Evolutionary conservation across 495 filamentous ascomycete species (phyloP).

Genomic region (Podospora anserina): DNA sequence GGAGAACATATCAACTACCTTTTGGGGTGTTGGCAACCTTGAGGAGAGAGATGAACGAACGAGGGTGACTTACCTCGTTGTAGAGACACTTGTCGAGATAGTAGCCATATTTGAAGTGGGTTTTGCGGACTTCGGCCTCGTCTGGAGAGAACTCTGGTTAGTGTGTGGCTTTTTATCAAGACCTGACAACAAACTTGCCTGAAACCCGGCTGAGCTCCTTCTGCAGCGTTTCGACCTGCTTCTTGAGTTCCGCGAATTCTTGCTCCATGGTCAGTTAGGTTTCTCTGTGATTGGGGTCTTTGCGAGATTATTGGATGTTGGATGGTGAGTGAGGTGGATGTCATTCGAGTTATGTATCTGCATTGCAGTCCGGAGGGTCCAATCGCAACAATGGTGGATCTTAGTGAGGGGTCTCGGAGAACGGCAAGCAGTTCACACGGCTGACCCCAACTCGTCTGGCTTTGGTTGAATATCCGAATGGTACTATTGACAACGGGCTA

Average conservation of each 20-base stretch:
- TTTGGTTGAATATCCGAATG: background rate
- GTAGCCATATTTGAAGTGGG: constrained; percentile 57
- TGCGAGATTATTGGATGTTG: background rate
- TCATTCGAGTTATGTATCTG: background rate
- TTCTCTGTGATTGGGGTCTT: background rate
- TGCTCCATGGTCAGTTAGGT: constrained; percentile 14
- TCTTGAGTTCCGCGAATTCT: constrained; percentile 44
- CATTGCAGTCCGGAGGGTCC: background rate
- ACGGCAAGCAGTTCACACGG: background rate
- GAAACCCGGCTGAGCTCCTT: constrained; percentile 37
- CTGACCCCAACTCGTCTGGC: background rate
- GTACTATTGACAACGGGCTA: background rate
- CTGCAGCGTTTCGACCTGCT: constrained; percentile 37
- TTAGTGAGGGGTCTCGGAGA: background rate
- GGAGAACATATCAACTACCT: constrained; percentile 45
- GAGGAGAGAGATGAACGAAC: background rate
- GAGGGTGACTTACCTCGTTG: constrained; percentile 39
- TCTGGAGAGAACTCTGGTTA: constrained; percentile 25
- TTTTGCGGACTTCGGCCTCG: constrained; percentile 51
- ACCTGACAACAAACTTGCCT: constrained; percentile 22
- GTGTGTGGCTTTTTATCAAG: background rate
- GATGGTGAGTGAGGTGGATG: background rate
- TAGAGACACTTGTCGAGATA: constrained; percentile 59
- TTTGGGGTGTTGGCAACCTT: background rate
- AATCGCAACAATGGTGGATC: background rate